Evolutionary conservation across 768 basidiomycete genomes (phyloP).

Genomic region (Hypholoma fasciculare): DNA sequence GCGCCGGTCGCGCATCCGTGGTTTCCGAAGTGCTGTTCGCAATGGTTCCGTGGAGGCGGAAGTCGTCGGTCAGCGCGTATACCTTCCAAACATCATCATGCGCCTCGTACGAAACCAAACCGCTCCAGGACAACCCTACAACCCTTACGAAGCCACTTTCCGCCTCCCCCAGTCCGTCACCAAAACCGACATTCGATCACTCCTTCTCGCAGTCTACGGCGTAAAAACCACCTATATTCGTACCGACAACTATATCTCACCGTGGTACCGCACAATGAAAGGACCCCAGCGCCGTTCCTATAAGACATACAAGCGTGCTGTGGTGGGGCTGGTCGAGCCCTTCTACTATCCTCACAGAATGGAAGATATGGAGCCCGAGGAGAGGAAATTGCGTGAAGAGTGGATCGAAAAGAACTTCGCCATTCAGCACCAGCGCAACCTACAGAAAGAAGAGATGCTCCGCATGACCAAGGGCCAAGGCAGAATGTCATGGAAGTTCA

Average conservation of each 20-base stretch:
- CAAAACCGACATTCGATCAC: slow-evolving; percentile 89
- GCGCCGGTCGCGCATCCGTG: slow-evolving; percentile 67
- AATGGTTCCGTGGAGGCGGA: slow-evolving; percentile 42
- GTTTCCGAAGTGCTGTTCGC: slow-evolving; percentile 44
- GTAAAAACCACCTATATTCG: slow-evolving; percentile 91
- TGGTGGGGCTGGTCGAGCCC: slow-evolving; percentile 88
- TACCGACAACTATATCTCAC: slow-evolving; percentile 86
- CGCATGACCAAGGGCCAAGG: slow-evolving; percentile 38
- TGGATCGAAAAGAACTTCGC: slow-evolving; percentile 67
- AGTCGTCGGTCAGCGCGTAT: slow-evolving; percentile 80
- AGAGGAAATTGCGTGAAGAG: slow-evolving; percentile 54
- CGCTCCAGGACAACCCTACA: slow-evolving; percentile 75
- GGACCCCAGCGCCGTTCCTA: slow-evolving; percentile 34
- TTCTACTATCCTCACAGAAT: slow-evolving; percentile 88
- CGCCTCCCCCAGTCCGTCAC: slow-evolving; percentile 87
- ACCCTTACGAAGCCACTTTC: slow-evolving; percentile 94
- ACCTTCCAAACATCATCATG: slow-evolving; percentile 87
- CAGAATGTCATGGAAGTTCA: slow-evolving; percentile 41
- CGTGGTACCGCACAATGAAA: slow-evolving; percentile 33
- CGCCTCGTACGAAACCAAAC: slow-evolving; percentile 84
- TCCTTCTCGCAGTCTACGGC: slow-evolving; percentile 83
- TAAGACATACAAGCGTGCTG: slow-evolving; percentile 85
- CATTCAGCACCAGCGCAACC: slow-evolving; percentile 35
- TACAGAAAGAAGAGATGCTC: slow-evolving; percentile 38
- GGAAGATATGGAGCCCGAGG: slow-evolving; percentile 71